Evolutionary conservation across 2,329 filamentous ascomycete species (phyloP).

Genomic region (Cladosporium sp.): DNA sequence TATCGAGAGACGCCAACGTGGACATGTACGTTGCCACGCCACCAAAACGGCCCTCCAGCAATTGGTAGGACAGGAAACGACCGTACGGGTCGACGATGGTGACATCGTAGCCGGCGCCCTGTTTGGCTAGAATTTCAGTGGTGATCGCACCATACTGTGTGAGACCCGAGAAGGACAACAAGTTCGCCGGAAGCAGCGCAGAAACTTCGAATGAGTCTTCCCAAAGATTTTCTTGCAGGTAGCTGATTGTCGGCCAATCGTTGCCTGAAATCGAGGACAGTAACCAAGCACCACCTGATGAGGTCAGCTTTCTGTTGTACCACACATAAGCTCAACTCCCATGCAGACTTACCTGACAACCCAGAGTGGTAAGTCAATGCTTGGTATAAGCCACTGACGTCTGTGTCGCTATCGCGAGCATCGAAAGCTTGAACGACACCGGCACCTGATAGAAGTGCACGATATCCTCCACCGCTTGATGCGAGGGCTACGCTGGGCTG

Average conservation of each 20-base stretch:
- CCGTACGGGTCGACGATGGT: constrained; percentile 42
- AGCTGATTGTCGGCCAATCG: constrained; percentile 43
- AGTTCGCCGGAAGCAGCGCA: constrained; percentile 34
- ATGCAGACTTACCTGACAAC: constrained; percentile 8
- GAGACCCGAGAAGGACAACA: constrained; percentile 23
- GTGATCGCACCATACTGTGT: constrained; percentile 31
- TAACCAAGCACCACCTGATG: constrained; percentile 43
- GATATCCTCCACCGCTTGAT: constrained; percentile 41
- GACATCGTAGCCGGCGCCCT: constrained; percentile 35
- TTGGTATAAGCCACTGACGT: constrained; percentile 42
- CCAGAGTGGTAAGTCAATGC: constrained; percentile 44
- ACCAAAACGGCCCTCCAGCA: constrained; percentile 36
- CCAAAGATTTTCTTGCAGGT: constrained; percentile 39
- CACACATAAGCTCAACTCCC: no score
- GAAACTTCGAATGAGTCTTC: constrained; percentile 35
- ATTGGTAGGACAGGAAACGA: constrained; percentile 38
- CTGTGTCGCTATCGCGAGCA: constrained; percentile 36
- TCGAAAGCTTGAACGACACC: constrained; percentile 44
- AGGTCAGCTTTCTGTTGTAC: no score
- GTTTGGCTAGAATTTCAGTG: constrained; percentile 34
- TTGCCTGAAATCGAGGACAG: constrained; percentile 43
- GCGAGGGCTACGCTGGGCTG: constrained; percentile 41
- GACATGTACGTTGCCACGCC: constrained; percentile 35
- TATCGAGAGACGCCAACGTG: constrained; percentile 31
- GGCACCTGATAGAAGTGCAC: constrained; percentile 37